These are phyloP conservation scores for Sugiyamaella grinbergsii DNA, from an alignment of 1,139 yeast genomes.

Conservation along the genomic window DNA sequence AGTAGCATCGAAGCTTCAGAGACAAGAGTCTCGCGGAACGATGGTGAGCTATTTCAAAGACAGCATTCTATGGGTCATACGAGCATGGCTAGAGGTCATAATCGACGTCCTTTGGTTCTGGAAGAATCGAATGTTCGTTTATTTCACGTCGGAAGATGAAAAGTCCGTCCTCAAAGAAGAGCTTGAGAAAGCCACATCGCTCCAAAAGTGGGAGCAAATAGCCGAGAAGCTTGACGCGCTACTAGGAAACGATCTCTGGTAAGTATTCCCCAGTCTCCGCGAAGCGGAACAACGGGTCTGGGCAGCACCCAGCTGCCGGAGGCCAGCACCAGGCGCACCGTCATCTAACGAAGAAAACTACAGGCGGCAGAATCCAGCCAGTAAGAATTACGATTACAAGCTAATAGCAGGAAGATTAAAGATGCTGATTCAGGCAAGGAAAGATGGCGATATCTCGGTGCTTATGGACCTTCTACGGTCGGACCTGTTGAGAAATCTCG, in stretches of 20 bases:
- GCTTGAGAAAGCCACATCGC: constrained; percentile 35
- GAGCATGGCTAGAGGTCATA: constrained; percentile 32
- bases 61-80: constrained; percentile 28
- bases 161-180: constrained; percentile 27
- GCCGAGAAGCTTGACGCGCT: constrained; percentile 42
- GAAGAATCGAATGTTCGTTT: constrained; percentile 31
- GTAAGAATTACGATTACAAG: constrained; percentile 80
- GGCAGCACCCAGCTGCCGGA: constrained; percentile 4
- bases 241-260: constrained; percentile 45
- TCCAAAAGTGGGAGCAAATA: constrained; percentile 41
- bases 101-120: constrained; percentile 36
- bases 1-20: constrained; percentile 5
- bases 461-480: constrained; percentile 75
- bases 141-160: constrained; percentile 30
- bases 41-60: constrained; percentile 18
- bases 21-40: constrained; percentile 3
- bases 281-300: neutral
- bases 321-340: neutral
- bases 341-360: neutral
- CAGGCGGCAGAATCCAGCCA: constrained; percentile 85
- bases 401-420: constrained; percentile 75
- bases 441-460: constrained; percentile 55
- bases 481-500: constrained; percentile 85
- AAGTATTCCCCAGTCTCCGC: constrained; percentile 7
- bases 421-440: constrained; percentile 62